These are phyloP conservation scores for Solanum aculeatissimum DNA, from an alignment of 305 asterid species.

Conservation along the genomic window DNA sequence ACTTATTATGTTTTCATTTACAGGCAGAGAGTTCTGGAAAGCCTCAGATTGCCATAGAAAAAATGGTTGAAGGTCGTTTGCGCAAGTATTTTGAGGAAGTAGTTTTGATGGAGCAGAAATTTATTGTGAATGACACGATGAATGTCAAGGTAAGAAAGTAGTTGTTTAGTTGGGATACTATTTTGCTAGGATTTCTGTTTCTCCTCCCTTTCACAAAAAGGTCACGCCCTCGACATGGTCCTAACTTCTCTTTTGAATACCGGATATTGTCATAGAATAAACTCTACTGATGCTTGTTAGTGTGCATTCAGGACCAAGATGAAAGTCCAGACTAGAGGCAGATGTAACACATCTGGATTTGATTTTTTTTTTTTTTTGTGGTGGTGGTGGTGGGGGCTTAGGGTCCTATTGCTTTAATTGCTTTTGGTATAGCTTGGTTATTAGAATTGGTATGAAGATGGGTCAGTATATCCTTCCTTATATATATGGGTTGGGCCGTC, in stretches of 20 bases:
- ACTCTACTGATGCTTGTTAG: neutral
- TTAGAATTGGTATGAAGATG: neutral
- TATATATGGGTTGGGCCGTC: neutral
- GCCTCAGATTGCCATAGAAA: constrained; percentile 78
- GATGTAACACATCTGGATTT: neutral
- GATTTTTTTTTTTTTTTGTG: no score
- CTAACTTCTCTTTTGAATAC: neutral
- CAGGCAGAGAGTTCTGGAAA: constrained; percentile 93
- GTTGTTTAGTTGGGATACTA: neutral
- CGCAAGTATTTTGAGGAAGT: constrained; percentile 93
- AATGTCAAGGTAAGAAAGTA: constrained; percentile 47
- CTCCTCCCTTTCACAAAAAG: neutral
- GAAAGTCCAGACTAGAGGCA: neutral
- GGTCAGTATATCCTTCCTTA: neutral
- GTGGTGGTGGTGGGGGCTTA: no score
- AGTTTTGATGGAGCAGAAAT: constrained; percentile 93
- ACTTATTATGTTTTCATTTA: constrained; percentile 3
- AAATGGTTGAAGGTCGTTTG: constrained; percentile 91
- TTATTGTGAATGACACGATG: constrained; percentile 61
- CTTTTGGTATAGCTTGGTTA: neutral
- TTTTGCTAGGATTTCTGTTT: neutral
- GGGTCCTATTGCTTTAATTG: neutral
- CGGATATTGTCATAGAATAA: neutral
- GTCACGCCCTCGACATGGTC: neutral
- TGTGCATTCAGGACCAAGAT: neutral